These are phyloP conservation scores for Pythium utonaiense DNA, from an alignment of 352 stramenopile genomes.

Conservation along the genomic window DNA sequence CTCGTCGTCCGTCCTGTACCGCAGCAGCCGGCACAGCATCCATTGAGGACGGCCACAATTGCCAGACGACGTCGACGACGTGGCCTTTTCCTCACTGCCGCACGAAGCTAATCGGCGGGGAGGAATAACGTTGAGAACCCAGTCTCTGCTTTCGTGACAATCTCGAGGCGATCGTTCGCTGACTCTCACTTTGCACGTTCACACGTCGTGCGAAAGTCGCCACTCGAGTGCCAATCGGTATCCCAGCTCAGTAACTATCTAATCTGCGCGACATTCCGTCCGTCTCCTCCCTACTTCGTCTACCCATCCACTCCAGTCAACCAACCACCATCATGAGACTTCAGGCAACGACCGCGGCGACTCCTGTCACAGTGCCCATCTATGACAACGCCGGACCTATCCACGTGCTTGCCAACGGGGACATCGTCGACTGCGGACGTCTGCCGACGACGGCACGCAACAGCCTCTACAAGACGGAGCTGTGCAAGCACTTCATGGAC, in stretches of 20 bases:
- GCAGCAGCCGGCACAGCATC: conserved; percentile 10
- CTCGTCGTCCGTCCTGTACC: conserved; percentile 17
- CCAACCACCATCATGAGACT: not conserved
- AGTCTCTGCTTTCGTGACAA: not conserved
- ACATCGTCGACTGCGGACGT: conserved; percentile 80
- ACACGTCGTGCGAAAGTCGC: conserved; percentile 1
- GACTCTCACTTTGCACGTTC: not conserved
- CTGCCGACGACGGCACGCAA: conserved; percentile 77
- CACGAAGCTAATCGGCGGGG: not conserved
- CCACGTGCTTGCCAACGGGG: conserved; percentile 81
- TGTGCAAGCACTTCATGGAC: conserved; percentile 88
- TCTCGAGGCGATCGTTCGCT: not conserved
- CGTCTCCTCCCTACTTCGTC: not conserved
- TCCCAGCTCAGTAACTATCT: not conserved
- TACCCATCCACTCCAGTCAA: not conserved
- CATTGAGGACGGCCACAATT: conserved; percentile 14
- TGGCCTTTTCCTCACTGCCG: conserved; percentile 4
- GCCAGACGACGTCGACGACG: conserved; percentile 12
- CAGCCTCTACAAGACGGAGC: conserved; percentile 91
- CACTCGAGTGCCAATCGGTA: not conserved
- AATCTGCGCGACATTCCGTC: not conserved
- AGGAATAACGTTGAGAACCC: not conserved
- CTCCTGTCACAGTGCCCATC: not conserved
- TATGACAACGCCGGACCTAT: conserved; percentile 29
- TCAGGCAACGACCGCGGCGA: not conserved